Evolutionary conservation across 108 stramenopile species (phyloP), one percentile per base, ranked within the genome.

Genomic region (Skeletonema grethae): DNA sequence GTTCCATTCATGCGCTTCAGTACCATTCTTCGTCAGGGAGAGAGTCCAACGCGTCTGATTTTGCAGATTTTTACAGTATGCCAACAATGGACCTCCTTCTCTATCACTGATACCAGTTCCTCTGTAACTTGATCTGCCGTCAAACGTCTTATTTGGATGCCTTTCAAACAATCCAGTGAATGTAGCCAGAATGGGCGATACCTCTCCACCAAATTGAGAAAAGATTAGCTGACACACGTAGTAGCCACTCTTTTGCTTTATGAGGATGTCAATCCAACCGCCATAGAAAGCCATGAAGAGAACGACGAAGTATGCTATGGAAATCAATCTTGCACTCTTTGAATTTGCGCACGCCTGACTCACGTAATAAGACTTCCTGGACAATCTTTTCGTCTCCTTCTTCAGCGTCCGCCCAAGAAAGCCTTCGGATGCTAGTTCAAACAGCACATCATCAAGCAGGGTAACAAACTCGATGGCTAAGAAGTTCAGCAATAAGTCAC

Each of bases 161-260:
- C 43, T 8, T 13, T 15, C 15, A n/a, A 45, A 24, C 46, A 71
- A 11, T 12, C 73, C 79, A 38, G 16, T 53, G 12, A 75, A 63
- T 3, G 79, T 57, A 10, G 65, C 72, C 12, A 75, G 60, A 5
- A 24, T 53, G 0, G 80, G 69, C 1, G 15, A 8, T n/a, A 64
- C 24, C 10, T 69, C 75, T 57, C 75, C 80, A 10, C 29, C 69
- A 6, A 70, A 75, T 57, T 81, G 80, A 0, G 75, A 48, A 35
- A 61, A 35, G 6, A 81, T 15, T 29, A 35, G 34, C 5, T 35
- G 29, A 45, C 65, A 73, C 36, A 82, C 63, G 20, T 62, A 77
- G 16, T 61, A n/a, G 5, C 81, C 81, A 5, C 32, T 56, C 15
- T 13, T 18, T 57, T 82, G 81, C 29, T 53, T 29, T 6, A 12